These are phyloP conservation scores for Mortierella sp. DNA, from an alignment of 371 early-diverging fungal species.

Conservation along the genomic window DNA sequence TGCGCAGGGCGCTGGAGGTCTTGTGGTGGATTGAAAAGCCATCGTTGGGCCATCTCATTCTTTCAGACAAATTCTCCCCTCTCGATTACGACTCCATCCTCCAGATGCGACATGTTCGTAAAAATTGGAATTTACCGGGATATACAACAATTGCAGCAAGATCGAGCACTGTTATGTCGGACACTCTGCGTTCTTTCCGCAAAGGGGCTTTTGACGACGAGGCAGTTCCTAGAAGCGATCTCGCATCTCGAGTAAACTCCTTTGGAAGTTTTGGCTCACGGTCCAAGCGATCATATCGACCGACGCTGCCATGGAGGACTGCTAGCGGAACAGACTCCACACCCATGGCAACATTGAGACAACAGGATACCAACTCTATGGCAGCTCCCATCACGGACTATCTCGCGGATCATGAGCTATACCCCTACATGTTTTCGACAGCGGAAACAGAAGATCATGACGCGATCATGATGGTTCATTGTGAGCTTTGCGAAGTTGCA, in stretches of 20 bases:
- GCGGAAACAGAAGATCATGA: constrained; percentile 16
- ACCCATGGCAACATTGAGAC: constrained; percentile 5
- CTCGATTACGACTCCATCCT: constrained; percentile 49
- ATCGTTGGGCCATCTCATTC: constrained; percentile 65
- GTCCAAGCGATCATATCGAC: constrained; percentile 21
- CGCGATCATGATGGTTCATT: constrained; percentile 19
- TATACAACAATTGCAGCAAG: not conserved
- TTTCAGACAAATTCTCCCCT: constrained; percentile 63
- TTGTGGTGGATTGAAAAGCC: constrained; percentile 54
- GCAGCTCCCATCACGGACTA: constrained; percentile 19
- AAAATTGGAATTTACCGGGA: constrained; percentile 1
- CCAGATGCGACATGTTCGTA: constrained; percentile 23
- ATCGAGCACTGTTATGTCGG: constrained; percentile 15
- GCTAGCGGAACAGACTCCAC: constrained; percentile 8
- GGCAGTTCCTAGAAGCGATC: constrained; percentile 21
- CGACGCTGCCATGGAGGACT: constrained; percentile 18
- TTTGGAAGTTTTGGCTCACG: constrained; percentile 13
- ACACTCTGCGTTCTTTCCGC: constrained; percentile 22
- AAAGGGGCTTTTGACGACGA: constrained; percentile 52
- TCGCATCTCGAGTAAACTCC: constrained; percentile 8
- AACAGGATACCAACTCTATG: not conserved
- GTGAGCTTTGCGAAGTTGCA: constrained; percentile 65
- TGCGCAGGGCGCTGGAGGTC: constrained; percentile 37
- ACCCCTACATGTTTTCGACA: constrained; percentile 44
- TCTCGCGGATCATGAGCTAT: constrained; percentile 51